phyloP scores from a whole-genome alignment of 768 basidiomycete species.

The Mycena epipterygia region DNA sequence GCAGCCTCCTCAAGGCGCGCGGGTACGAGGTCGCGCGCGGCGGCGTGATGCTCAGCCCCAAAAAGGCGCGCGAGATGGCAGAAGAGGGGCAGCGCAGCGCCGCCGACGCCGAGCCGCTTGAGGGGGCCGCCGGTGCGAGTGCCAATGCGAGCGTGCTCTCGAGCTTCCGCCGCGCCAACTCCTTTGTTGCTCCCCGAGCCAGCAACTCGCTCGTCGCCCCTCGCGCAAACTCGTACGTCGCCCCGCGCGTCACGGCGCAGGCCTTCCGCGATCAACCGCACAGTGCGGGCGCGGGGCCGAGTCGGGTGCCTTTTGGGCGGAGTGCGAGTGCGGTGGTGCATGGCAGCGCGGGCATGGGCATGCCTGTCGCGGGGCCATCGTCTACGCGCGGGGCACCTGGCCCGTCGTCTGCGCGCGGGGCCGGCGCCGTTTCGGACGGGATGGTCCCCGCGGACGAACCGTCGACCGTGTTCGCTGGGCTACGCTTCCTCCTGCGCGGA shows the following conservation, averaged over 20 bases:
- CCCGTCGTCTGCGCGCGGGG: neutral
- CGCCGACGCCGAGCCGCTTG: conserved; percentile 17
- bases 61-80: conserved; percentile 52
- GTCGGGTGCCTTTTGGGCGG: conserved; percentile 27
- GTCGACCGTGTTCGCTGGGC: conserved; percentile 60
- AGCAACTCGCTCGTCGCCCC: conserved; percentile 61
- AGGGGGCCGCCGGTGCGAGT: conserved; percentile 29
- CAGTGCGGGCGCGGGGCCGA: conserved; percentile 30
- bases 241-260: conserved; percentile 22
- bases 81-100: neutral
- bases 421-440: neutral
- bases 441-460: neutral
- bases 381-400: too few relatives aligned
- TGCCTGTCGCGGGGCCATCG: neutral
- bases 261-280: neutral
- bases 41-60: conserved; percentile 72
- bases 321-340: neutral
- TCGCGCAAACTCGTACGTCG: conserved; percentile 71
- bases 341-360: neutral
- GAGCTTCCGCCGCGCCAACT: conserved; percentile 72
- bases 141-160: conserved; percentile 65
- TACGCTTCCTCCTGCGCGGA: conserved; percentile 71
- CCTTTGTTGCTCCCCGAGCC: conserved; percentile 53
- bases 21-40: conserved; percentile 76
- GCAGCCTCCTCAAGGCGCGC: conserved; percentile 72